Evolutionary conservation across 176 grass and related monocot species (phyloP), one percentile per base, ranked within the genome.

Genomic region (Pontederia crassipes): DNA sequence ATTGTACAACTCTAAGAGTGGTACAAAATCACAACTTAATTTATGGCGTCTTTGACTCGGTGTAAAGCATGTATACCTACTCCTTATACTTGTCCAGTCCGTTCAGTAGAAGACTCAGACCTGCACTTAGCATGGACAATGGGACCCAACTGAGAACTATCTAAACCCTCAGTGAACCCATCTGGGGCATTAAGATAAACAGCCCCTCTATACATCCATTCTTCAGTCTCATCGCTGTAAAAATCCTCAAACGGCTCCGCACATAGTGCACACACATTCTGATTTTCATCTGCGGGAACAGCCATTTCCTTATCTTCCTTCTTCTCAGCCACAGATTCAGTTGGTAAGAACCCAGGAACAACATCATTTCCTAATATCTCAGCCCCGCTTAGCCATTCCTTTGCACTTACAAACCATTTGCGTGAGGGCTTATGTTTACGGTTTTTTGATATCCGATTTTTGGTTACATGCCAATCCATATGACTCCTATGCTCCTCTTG

Each of bases 381-480:
- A 46, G 94, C 94, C 49, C 84, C 94, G 61, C 81, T 77, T 52
- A 98, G 83, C 94, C 94, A 98, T 72, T 98, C 94, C 46, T 61
- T 84, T 24, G 17, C 71, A 8, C 84, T 93, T 63, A 93, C 94
- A 77, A 85, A 98, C 89, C 89, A 98, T 80, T 89, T 98, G 32
- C 94, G 87, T 45, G 94, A 98, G 45, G 88, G 80, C 47, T 82
- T 86, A 75, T 98, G 84, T 63, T 93, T 98, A 59, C 88, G 81
- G 46, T 89, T 93, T 66, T 70, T 82, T 58, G 94, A 90, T 78
- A 92, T 88, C 72, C 94, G 78, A 24, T 98, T 98, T 66, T 98
- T 98, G 4, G 94, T 98, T 67, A 98, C 94, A 81, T 98, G 94
- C 94, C 94, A 98, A 77, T 98, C 94, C 94, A 98, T 98, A 69